Conservation (phyloP, 495 filamentous ascomycete species). For the Thermochaetoides thermophila region DNA sequence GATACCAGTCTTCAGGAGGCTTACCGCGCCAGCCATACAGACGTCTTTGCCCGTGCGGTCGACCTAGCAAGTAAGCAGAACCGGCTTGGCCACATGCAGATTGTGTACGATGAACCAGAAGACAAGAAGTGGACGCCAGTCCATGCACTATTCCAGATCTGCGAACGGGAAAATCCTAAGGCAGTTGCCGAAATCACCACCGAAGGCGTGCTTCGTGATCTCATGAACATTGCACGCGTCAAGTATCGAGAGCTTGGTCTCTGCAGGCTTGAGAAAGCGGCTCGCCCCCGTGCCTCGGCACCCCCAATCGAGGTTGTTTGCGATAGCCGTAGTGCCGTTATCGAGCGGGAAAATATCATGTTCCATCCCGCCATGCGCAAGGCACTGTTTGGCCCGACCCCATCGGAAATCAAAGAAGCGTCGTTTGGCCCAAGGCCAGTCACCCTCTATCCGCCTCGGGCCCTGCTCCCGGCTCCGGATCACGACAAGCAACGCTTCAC, state of each 20-base stretch:
- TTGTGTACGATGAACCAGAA: slow-evolving; percentile 29
- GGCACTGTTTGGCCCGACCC: slow-evolving; percentile 52
- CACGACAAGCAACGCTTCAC: slow-evolving; percentile 72
- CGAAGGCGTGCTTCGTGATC: slow-evolving; percentile 54
- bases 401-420: slow-evolving; percentile 55
- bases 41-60: slow-evolving; percentile 45
- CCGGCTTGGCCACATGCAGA: slow-evolving; percentile 31
- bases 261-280: slow-evolving; percentile 62
- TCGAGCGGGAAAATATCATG: slow-evolving; percentile 57
- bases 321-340: slow-evolving; percentile 47
- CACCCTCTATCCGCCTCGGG: slow-evolving; percentile 42
- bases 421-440: slow-evolving; percentile 53
- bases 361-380: slow-evolving; percentile 68
- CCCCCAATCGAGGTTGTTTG: slow-evolving; percentile 73
- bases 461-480: slow-evolving; percentile 59
- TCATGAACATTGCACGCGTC: slow-evolving; percentile 65
- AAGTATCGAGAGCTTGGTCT: slow-evolving; percentile 57
- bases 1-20: slow-evolving; percentile 64
- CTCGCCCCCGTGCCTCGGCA: slow-evolving; percentile 59
- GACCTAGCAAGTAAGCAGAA: slow-evolving; percentile 36
- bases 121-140: slow-evolving; percentile 49
- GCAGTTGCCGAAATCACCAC: slow-evolving; percentile 54
- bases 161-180: slow-evolving; percentile 49
- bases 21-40: slow-evolving; percentile 42
- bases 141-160: slow-evolving; percentile 69